Evolutionary conservation across 108 stramenopile genomes (phyloP), one percentile per base, ranked within the genome.

Genomic region (Schizochytrium sp.): DNA sequence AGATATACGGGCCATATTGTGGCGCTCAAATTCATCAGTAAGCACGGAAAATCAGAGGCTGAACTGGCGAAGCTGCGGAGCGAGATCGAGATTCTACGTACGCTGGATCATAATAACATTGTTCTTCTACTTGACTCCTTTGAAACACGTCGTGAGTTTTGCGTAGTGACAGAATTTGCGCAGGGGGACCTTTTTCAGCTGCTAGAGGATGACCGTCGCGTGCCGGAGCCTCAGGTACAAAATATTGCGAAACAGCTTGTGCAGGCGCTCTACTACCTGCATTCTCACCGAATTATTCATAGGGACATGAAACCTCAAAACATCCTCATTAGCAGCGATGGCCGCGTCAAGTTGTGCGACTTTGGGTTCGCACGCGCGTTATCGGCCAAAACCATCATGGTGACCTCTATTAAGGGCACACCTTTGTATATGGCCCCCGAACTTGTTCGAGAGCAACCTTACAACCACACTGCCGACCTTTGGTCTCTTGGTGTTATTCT

Each of bases 401-500:
- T 95, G n/a, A 95, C 95, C 4, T 94, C 93, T 50, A 94, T 95
- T 60, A 95, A 95, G 72, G 95, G 95, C 19, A 95, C 94, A 40
- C 95, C 95, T 5, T 89, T 95, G 41, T 95, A 95, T 88, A 95
- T 95, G 95, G 93, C 94, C 13, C 94, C 94, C 3, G 95, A 95
- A 88, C 89, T 95, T 55, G 94, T 95, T 3, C 92, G 92, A 58
- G 93, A 95, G 89, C 92, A 94, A 90, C 94, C 94, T 12, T 95
- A 95, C 89, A 92, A 94, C 88, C 92, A 93, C 55, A 61, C 93
- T 38, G 94, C 92, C 3, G 95, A 95, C 89, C 89, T 95, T 10
- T 95, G 95, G 95, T 72, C 87, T 8, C 91, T 95, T 19, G 95
- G 95, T 0, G 93, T 95, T 3, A 95, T 95, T 76, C 61, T 95